phyloP scores from a whole-genome alignment of 768 basidiomycete species.

The Goffeauzyma gilvescens region DNA sequence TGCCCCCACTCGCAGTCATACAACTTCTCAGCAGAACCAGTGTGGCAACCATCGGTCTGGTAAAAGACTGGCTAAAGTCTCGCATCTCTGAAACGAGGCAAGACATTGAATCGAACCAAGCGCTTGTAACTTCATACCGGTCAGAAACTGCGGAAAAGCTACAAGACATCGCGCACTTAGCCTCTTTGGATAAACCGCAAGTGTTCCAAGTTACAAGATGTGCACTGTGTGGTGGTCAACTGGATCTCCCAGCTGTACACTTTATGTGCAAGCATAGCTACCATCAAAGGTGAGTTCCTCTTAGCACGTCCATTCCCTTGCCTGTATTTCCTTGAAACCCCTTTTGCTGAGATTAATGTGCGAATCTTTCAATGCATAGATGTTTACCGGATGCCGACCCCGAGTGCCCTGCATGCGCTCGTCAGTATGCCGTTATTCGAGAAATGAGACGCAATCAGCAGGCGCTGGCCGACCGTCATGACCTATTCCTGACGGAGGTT shows the following conservation, averaged over 20 bases:
- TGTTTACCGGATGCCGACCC: conserved; percentile 76
- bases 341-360: no score
- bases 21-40: conserved; percentile 73
- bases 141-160: conserved; percentile 61
- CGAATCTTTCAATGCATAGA: no score
- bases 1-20: conserved; percentile 75
- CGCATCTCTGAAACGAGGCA: conserved; percentile 53
- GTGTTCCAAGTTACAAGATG: conserved; percentile 92
- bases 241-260: conserved; percentile 82
- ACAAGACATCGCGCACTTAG: conserved; percentile 61
- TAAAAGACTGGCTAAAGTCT: conserved; percentile 74
- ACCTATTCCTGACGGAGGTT: conserved; percentile 33
- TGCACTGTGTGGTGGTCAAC: conserved; percentile 66
- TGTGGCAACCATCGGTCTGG: conserved; percentile 73
- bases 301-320: no score
- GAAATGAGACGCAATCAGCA: conserved; percentile 79
- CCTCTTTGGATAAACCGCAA: conserved; percentile 55
- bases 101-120: conserved; percentile 67
- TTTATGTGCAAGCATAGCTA: conserved; percentile 98
- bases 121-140: conserved; percentile 71
- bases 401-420: conserved; percentile 74
- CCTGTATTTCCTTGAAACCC: no score
- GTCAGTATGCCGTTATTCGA: conserved; percentile 68
- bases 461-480: conserved; percentile 41
- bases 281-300: conserved; percentile 60